Base-by-base conservation (phyloP, 768 basidiomycete genomes). In the Panaeolus cyanescens region DNA sequence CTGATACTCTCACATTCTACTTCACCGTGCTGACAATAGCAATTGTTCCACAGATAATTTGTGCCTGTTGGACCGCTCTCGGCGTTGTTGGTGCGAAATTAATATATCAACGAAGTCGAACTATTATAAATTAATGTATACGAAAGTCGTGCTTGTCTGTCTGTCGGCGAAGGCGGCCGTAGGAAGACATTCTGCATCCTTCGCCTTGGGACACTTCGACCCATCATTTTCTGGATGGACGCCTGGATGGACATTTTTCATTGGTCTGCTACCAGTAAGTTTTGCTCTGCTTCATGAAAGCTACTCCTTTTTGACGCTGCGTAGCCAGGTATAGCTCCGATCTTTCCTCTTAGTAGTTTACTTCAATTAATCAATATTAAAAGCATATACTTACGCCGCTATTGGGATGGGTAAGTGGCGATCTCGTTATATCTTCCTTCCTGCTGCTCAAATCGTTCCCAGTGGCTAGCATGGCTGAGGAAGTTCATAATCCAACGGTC, bases 401-500 rank as follows among this genome's bases (percentile, higher is more conserved):
- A 82, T 84, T 62, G 88, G 88, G 59, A 89, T 88, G 86, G 84
- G 84, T 85, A 62, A 59, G 74, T 65, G 32, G 45, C 6, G 4
- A n/a, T 55, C 12, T 55, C 34, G 28, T 13, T 50, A 7, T 45
- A 15, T 4, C 34, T 13, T 40, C 40, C 57, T 33, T 40, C 5
- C 63, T 31, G 33, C 7, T 30, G 32, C 39, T 62, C 30, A 65
- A 50, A 31, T 33, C n/a, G 39, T 30, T 30, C 20, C 32, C 54
- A 86, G 84, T 88, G 36, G 78, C 86, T 15, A 86, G 83, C 63
- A 84, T 90, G 83, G 84, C 86, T 2, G 88, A 89, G 68, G 88
- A 90, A 70, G 87, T 88, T 1, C 81, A 82, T 54, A 76, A 86
- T 56, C 88, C 87, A 0, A 75, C 81, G 1, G 64, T 76, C 10